A percentile compares a stretch with the other conserved stretches of the same genome.
Evolutionary conservation across 768 basidiomycete species (phyloP).

Genomic region (Tylopilus subfusipes): DNA sequence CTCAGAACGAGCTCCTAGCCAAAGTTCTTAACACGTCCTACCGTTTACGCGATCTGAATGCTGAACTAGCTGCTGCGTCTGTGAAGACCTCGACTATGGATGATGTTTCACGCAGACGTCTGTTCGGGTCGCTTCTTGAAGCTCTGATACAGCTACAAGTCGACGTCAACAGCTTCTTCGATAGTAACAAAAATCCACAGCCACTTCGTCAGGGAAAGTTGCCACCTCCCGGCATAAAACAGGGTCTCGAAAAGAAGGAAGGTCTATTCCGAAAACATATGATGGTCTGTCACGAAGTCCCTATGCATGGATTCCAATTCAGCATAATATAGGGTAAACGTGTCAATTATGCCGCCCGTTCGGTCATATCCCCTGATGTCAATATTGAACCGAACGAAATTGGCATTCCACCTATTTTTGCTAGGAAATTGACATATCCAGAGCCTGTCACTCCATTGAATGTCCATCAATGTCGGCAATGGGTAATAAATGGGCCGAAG

Average conservation of each 20-base stretch:
- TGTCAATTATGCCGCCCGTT: conserved; percentile 98
- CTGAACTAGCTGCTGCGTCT: conserved; percentile 57
- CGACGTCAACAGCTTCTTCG: conserved; percentile 96
- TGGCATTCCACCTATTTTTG: conserved; percentile 96
- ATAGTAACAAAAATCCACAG: conserved; percentile 91
- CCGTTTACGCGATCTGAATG: conserved; percentile 72
- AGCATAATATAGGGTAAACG: conserved; percentile 77
- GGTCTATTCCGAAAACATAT: conserved; percentile 97
- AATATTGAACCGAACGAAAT: conserved; percentile 99
- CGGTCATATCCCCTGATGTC: conserved; percentile 99
- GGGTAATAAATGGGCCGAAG: conserved; percentile 88
- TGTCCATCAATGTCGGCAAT: conserved; percentile 80
- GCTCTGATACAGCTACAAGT: conserved; percentile 85
- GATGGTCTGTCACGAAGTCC: conserved; percentile 66
- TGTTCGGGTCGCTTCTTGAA: conserved; percentile 72
- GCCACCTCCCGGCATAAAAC: conserved; percentile 92
- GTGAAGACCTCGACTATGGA: conserved; percentile 55
- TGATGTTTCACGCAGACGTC: conserved; percentile 46
- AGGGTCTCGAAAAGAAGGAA: conserved; percentile 97
- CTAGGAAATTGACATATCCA: conserved; percentile 93
- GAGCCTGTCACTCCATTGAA: conserved; percentile 95
- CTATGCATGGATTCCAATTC: not conserved
- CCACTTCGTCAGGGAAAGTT: conserved; percentile 83
- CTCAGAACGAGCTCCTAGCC: conserved; percentile 88
- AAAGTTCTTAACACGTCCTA: conserved; percentile 79